Evolutionary conservation across 1,284 basidiomycete genomes (phyloP).

Genomic region (Ceratobasidium sp.): DNA sequence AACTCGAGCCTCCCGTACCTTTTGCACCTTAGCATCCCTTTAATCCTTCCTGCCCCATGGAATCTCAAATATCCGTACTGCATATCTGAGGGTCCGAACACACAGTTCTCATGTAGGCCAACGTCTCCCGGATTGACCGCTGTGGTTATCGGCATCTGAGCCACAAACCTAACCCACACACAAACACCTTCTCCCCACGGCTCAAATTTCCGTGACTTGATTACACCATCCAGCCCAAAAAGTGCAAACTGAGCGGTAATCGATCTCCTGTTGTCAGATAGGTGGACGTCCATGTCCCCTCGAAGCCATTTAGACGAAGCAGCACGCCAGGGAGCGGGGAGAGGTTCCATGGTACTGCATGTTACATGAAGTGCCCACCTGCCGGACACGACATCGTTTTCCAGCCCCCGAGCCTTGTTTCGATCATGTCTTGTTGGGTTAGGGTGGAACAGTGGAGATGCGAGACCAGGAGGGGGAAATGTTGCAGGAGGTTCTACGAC

Average conservation of each 20-base stretch:
- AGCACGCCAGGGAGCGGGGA: slow-evolving; percentile 26
- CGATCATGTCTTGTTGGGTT: not conserved
- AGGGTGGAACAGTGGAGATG: not conserved
- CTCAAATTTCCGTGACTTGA: slow-evolving; percentile 22
- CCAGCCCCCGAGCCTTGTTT: not conserved
- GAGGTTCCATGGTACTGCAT: not conserved
- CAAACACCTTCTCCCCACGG: not conserved
- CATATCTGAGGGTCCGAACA: slow-evolving; percentile 25
- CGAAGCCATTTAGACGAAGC: slow-evolving; percentile 32
- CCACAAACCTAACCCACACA: slow-evolving; percentile 26
- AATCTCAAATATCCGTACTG: slow-evolving; percentile 33
- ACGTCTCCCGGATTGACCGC: not conserved
- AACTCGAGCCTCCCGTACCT: slow-evolving; percentile 29
- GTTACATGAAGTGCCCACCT: slow-evolving; percentile 26
- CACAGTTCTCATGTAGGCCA: not conserved
- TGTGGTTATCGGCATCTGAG: slow-evolving; percentile 29
- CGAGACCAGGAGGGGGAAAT: not conserved
- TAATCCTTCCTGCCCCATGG: not conserved
- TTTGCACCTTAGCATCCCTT: slow-evolving; percentile 26
- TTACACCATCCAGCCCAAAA: slow-evolving; percentile 19
- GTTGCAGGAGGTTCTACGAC: not conserved
- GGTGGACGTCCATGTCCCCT: slow-evolving; percentile 28
- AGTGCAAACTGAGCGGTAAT: slow-evolving; percentile 19
- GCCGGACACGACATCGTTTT: slow-evolving; percentile 23
- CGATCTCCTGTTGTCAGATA: slow-evolving; percentile 3